phyloP scores from a whole-genome alignment of 176 grass and related monocot species.

The Tuctoria greenei region DNA sequence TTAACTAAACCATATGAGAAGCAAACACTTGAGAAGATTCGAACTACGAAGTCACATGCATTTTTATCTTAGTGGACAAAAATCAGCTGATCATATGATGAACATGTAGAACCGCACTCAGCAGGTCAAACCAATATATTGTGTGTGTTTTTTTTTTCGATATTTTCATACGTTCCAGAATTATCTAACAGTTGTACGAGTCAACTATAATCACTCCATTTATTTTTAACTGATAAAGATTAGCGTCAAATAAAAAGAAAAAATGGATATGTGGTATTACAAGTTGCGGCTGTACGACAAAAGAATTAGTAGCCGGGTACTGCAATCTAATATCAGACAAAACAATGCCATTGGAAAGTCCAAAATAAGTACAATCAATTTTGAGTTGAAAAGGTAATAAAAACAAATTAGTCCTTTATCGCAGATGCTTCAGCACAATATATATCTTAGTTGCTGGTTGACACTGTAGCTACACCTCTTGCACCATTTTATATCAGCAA shows the following conservation, averaged over 20 bases:
- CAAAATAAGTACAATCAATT: constrained; percentile 21
- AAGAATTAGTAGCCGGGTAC: too few relatives aligned
- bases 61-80: constrained; percentile 33
- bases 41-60: constrained; percentile 37
- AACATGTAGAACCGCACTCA: not conserved
- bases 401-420: constrained; percentile 9
- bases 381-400: constrained; percentile 19
- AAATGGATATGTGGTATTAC: too few relatives aligned
- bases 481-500: not conserved
- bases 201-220: too few relatives aligned
- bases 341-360: constrained; percentile 9
- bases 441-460: constrained; percentile 9
- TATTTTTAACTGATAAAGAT: too few relatives aligned
- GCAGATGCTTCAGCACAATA: constrained; percentile 9
- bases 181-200: not conserved
- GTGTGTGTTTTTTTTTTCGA: not conserved
- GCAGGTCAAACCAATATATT: constrained; percentile 5
- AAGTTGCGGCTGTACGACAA: too few relatives aligned
- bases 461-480: not conserved
- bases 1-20: not conserved
- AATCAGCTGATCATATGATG: not conserved
- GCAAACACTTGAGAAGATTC: not conserved
- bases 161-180: not conserved
- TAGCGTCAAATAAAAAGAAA: too few relatives aligned
- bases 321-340: too few relatives aligned